Conservation (phyloP, 2,329 filamentous ascomycete genomes). For the Colletotrichum scovillei region DNA sequence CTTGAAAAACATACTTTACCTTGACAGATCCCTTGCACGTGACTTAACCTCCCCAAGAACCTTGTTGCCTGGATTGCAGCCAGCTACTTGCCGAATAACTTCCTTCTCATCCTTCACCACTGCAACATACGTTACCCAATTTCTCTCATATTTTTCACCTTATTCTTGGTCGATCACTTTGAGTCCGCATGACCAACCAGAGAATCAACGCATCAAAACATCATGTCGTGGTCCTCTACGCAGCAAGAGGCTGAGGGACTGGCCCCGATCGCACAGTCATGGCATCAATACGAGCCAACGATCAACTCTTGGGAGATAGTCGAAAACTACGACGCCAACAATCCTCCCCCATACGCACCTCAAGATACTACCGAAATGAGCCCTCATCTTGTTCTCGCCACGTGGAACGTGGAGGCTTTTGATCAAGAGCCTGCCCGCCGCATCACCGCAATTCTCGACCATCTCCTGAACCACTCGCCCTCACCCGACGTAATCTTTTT, state of each 20-base stretch:
- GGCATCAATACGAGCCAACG: not conserved
- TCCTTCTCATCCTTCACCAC: too few relatives aligned
- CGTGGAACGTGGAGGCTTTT: conserved; percentile 21
- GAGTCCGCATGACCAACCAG: not conserved
- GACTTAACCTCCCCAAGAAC: too few relatives aligned
- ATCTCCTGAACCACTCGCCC: conserved; percentile 34
- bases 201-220: not conserved
- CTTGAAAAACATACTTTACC: too few relatives aligned
- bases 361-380: not conserved
- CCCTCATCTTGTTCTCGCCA: conserved; percentile 2
- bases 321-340: not conserved
- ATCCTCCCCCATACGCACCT: too few relatives aligned
- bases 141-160: not conserved
- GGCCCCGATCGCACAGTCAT: conserved; percentile 7
- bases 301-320: not conserved
- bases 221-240: too few relatives aligned
- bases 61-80: too few relatives aligned
- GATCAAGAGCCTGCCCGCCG: conserved; percentile 33
- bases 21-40: too few relatives aligned
- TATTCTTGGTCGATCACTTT: not conserved
- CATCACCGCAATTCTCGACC: conserved; percentile 42
- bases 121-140: too few relatives aligned
- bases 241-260: not conserved
- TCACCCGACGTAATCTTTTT: conserved; percentile 47
- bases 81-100: too few relatives aligned